Base-by-base conservation (phyloP, 371 early-diverging fungal species). In the Rhizopus sp. region DNA sequence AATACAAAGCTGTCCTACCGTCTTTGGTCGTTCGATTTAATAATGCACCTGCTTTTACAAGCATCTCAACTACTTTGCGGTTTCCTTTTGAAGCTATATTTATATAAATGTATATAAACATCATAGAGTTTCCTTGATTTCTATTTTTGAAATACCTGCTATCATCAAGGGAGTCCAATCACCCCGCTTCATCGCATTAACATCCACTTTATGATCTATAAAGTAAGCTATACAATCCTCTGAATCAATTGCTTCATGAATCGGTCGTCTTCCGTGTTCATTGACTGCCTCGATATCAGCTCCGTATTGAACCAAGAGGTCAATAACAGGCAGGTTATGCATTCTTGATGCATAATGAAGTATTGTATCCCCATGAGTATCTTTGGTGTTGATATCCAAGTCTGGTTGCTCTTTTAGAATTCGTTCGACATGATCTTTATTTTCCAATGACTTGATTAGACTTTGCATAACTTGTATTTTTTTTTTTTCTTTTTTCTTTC, bases 81-180 rank as follows among this genome's bases (percentile, higher is more conserved):
- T 67, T 41, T 5, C 78, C 78, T 60, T 82, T 80, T 57, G 73
- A 61, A 3, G 80, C 82, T 81, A 45, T 16, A 33, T 35, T 23
- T 17, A 47, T 49, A 31, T 35, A 37, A n/a, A 29, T 29, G 7
- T 23, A 29, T 46, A 23, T 23, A 23, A 23, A 23, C 13, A 29
- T n/a, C 29, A 23, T 1, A 33, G 5, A 15, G 17, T 12, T 9
- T 8, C 23, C 3, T 37, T 37, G 5, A 8, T 15, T 15, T 42
- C 7, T 1, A 23, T 23, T 23, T 23, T 23, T 23, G 23, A 23
- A 23, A 23, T 65, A 75, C 81, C 69, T 46, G 80, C 71, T 41
- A 72, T 77, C 80, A 82, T 82, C 12, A 72, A 13, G 3, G 80
- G 73, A n/a, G 82, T 80, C 82, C 82, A 82, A 29, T 76, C 80